Evolutionary conservation across 495 filamentous ascomycete species (phyloP).

Genomic region (Aspergillus taichungensis): DNA sequence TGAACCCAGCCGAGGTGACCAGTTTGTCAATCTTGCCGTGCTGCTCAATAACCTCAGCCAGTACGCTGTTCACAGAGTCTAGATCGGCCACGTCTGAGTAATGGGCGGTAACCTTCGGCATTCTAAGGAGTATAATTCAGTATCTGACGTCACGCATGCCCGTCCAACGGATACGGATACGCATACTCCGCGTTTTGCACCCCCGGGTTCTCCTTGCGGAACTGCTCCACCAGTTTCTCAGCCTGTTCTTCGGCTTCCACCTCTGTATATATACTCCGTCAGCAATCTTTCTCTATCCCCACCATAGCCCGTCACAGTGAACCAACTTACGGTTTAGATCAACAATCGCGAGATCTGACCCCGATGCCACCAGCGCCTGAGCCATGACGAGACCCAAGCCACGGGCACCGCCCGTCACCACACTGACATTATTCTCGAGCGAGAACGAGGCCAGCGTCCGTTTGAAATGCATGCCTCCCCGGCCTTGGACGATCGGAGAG

Average conservation of each 20-base stretch:
- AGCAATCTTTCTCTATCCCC: background rate
- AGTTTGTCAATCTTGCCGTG: conserved; percentile 84
- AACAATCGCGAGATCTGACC: conserved; percentile 84
- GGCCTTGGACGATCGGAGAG: conserved; percentile 57
- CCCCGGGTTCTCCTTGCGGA: conserved; percentile 68
- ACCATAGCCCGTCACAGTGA: background rate
- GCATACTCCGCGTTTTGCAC: conserved; percentile 48
- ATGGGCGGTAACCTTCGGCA: conserved; percentile 82
- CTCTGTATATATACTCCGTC: conserved; percentile 39
- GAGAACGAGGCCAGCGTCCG: conserved; percentile 68
- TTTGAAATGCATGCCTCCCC: conserved; percentile 62
- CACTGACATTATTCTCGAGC: conserved; percentile 63
- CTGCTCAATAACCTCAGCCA: conserved; percentile 58
- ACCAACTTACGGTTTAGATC: conserved; percentile 74
- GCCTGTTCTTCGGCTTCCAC: conserved; percentile 78
- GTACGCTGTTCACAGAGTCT: conserved; percentile 61
- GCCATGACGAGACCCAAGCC: conserved; percentile 87
- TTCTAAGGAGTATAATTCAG: conserved; percentile 24
- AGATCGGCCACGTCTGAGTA: conserved; percentile 76
- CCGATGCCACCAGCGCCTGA: conserved; percentile 76
- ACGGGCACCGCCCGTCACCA: conserved; percentile 81
- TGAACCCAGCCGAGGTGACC: conserved; percentile 92
- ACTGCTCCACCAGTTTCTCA: conserved; percentile 58
- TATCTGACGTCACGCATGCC: background rate
- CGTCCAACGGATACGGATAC: background rate